Conservation (phyloP, 2,329 filamentous ascomycete species). For the Teratosphaeria nubilosa region DNA sequence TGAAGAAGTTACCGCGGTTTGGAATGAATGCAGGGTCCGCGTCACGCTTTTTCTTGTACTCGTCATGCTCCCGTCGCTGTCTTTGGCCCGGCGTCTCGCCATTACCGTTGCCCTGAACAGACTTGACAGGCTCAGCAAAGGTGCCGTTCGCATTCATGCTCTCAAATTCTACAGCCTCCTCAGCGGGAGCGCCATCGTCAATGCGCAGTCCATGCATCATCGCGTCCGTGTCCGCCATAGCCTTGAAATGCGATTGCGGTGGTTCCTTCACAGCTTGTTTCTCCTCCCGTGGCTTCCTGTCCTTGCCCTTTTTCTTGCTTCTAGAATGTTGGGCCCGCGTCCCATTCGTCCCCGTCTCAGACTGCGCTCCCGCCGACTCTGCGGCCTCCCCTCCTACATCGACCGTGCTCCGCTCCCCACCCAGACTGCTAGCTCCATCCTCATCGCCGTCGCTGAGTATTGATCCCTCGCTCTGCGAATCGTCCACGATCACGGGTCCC, state of each 20-base stretch:
- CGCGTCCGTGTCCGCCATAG: slow-evolving; percentile 47
- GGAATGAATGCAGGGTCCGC: slow-evolving; percentile 89
- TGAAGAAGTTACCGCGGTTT: slow-evolving; percentile 89
- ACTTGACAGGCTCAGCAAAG: slow-evolving; percentile 19
- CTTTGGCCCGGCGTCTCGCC: slow-evolving; percentile 54
- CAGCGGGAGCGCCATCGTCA: slow-evolving; percentile 27
- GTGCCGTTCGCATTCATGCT: slow-evolving; percentile 33
- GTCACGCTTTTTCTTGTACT: slow-evolving; percentile 79
- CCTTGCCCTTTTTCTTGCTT: slow-evolving; percentile 18
- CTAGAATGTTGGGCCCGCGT: slow-evolving; percentile 19
- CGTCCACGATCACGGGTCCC: slow-evolving; percentile 44
- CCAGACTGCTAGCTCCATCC: slow-evolving; percentile 31
- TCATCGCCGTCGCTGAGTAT: slow-evolving; percentile 47
- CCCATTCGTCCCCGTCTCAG: slow-evolving; percentile 11
- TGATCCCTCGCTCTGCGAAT: slow-evolving; percentile 54
- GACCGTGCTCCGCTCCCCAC: slow-evolving; percentile 20
- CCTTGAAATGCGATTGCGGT: slow-evolving; percentile 24
- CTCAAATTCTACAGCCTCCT: slow-evolving; percentile 42
- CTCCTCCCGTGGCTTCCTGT: slow-evolving; percentile 16
- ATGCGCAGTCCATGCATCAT: slow-evolving; percentile 52
- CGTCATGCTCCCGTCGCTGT: slow-evolving; percentile 76
- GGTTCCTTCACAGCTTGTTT: slow-evolving; percentile 4
- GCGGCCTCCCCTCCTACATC: slow-evolving; percentile 1
- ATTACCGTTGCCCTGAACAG: slow-evolving; percentile 24
- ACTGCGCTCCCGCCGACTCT: slow-evolving; percentile 17